Evolutionary conservation across 1,139 yeast species (phyloP).

Genomic region (Eremothecium coryli): DNA sequence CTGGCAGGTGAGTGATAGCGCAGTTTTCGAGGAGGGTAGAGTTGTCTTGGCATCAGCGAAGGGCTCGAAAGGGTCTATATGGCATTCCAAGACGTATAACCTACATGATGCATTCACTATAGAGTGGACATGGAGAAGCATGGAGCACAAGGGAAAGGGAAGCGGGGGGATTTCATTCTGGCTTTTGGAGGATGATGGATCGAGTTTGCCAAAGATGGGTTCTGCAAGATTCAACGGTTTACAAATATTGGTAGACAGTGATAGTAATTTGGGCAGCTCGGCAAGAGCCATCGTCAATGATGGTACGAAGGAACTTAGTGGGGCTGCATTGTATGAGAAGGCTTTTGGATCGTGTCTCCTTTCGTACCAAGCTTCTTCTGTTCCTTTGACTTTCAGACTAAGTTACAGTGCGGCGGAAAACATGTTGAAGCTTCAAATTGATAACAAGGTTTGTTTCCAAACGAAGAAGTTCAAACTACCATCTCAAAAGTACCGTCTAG

Average conservation of each 20-base stretch:
- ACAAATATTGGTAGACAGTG: slow-evolving; percentile 44
- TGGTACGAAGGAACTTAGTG: slow-evolving; percentile 26
- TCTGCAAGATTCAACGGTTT: slow-evolving; percentile 47
- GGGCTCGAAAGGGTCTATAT: slow-evolving; percentile 38
- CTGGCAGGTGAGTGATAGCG: slow-evolving; percentile 33
- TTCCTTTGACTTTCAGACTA: slow-evolving; percentile 59
- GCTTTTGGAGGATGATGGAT: slow-evolving; percentile 25
- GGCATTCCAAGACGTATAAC: slow-evolving; percentile 35
- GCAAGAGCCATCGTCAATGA: slow-evolving; percentile 52
- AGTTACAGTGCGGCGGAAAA: slow-evolving; percentile 42
- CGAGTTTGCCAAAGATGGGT: slow-evolving; percentile 15
- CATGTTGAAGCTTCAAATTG: slow-evolving; percentile 54
- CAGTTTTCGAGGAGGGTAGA: slow-evolving; percentile 35
- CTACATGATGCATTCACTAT: slow-evolving; percentile 45
- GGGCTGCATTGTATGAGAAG: slow-evolving; percentile 23
- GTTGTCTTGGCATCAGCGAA: slow-evolving; percentile 39
- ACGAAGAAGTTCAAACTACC: slow-evolving; percentile 40
- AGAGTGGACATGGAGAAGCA: slow-evolving; percentile 53
- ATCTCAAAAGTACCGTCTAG: slow-evolving; percentile 33
- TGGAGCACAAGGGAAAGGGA: slow-evolving; percentile 39
- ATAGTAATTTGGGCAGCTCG: slow-evolving; percentile 36
- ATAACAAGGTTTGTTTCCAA: slow-evolving; percentile 61
- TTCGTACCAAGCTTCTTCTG: slow-evolving; percentile 55
- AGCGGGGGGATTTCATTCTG: slow-evolving; percentile 47
- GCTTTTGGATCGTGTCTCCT: slow-evolving; percentile 50